Evolutionary conservation across 768 basidiomycete species (phyloP).

Genomic region (Russula olivacea): DNA sequence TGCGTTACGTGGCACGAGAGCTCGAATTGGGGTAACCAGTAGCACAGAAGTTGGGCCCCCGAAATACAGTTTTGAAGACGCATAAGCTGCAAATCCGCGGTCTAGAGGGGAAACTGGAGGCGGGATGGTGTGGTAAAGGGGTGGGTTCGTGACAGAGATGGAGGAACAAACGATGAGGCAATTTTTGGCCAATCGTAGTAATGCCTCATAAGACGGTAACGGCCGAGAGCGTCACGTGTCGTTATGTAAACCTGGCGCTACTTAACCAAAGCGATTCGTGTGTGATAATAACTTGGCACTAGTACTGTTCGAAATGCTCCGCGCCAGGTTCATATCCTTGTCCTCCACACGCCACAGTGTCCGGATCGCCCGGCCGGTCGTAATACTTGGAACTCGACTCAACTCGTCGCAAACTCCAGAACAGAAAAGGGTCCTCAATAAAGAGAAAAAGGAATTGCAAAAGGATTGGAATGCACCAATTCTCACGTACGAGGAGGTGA

Average conservation of each 20-base stretch:
- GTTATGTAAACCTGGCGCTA: background rate
- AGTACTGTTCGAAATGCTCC: constrained; percentile 12
- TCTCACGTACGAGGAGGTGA: constrained; percentile 74
- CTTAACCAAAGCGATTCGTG: background rate
- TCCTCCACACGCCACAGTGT: background rate
- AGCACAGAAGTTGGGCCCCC: background rate
- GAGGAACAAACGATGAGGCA: constrained; percentile 7
- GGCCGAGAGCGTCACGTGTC: background rate
- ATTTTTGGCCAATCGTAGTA: constrained; percentile 18
- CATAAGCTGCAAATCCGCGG: background rate
- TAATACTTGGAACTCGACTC: constrained; percentile 9
- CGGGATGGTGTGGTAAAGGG: background rate
- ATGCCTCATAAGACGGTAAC: constrained; percentile 9
- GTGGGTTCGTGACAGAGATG: no score
- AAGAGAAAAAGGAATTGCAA: constrained; percentile 40
- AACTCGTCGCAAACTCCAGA: constrained; percentile 26
- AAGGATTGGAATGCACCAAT: constrained; percentile 73
- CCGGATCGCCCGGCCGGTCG: background rate
- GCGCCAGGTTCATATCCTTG: background rate
- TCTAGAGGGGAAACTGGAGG: background rate
- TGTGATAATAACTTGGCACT: background rate
- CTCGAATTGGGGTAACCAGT: background rate
- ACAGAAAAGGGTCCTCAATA: constrained; percentile 35
- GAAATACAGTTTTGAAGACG: background rate
- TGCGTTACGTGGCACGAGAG: background rate